phyloP scores from a whole-genome alignment of 2,329 filamentous ascomycete genomes.

The Didymella pomorum region DNA sequence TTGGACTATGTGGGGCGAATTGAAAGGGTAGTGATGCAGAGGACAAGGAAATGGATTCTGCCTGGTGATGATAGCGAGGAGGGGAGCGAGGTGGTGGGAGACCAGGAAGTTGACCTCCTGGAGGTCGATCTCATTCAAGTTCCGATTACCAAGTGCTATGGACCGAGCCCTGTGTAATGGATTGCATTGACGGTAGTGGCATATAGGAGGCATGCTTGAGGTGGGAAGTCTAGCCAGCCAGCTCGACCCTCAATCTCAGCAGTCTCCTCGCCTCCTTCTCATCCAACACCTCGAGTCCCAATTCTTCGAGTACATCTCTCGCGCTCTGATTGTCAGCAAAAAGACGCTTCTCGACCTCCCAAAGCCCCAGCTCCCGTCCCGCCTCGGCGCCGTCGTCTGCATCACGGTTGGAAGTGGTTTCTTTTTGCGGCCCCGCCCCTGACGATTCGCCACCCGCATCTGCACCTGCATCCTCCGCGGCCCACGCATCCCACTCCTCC shows the following conservation, averaged over 20 bases:
- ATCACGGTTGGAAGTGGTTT: conserved; percentile 21
- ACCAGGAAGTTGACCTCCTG: too few species aligned
- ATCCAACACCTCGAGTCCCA: conserved; percentile 68
- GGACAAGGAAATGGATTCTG: too few species aligned
- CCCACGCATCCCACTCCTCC: conserved; percentile 35
- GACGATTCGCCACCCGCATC: conserved; percentile 23
- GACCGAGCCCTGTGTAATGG: too few species aligned
- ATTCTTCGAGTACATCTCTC: conserved; percentile 64
- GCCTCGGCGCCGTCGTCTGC: conserved; percentile 12
- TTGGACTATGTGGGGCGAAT: too few species aligned
- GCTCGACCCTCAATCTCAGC: conserved; percentile 71
- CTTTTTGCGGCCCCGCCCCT: conserved; percentile 25
- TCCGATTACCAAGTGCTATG: too few species aligned
- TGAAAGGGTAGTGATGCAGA: too few species aligned
- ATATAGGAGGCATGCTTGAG: too few species aligned
- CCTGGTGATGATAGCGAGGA: too few species aligned
- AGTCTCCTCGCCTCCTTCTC: conserved; percentile 72
- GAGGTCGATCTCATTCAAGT: too few species aligned
- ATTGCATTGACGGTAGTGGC: too few species aligned
- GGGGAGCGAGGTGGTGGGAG: too few species aligned
- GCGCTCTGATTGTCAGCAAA: conserved; percentile 59
- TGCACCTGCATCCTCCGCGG: conserved; percentile 8
- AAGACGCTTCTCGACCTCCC: conserved; percentile 57
- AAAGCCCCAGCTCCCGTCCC: conserved; percentile 43
- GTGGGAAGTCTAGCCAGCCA: conserved; percentile 45